phyloP scores from a whole-genome alignment of 441 rosid species.

The Gossypium davidsonii region DNA sequence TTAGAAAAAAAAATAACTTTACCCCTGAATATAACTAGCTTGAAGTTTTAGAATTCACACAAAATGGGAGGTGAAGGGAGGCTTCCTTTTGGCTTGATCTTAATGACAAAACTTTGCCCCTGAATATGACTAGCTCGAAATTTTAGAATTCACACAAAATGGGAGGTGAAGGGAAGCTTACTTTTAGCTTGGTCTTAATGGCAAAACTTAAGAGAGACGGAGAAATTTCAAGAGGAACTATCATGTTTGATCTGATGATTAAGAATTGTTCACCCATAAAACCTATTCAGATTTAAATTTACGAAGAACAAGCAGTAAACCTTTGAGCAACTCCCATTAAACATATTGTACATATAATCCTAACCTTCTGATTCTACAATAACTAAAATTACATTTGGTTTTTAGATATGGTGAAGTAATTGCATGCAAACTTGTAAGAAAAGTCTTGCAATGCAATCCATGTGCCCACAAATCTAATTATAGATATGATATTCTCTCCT shows the following conservation, averaged over 20 bases:
- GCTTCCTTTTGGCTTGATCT: background rate
- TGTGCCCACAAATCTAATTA: constrained; percentile 66
- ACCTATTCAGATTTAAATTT: too few species aligned
- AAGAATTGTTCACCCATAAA: too few species aligned
- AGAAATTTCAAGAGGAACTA: constrained; percentile 12
- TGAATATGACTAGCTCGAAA: too few species aligned
- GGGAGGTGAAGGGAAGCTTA: background rate
- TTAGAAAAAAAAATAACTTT: too few species aligned
- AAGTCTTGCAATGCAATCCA: constrained; percentile 24
- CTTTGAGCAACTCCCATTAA: too few species aligned
- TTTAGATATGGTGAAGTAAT: constrained; percentile 24
- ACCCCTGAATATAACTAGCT: too few species aligned
- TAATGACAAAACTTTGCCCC: background rate
- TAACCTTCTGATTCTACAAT: too few species aligned
- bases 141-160: too few species aligned
- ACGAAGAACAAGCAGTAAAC: too few species aligned
- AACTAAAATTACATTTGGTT: constrained; percentile 22
- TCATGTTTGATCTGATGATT: too few species aligned
- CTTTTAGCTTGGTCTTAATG: background rate
- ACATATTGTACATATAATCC: too few species aligned
- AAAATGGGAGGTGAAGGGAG: background rate
- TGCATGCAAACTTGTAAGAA: constrained; percentile 23
- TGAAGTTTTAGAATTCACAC: too few species aligned
- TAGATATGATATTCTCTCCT: background rate
- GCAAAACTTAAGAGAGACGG: background rate